Conservation (phyloP, 2,329 filamentous ascomycete genomes). For the Sclerotinia trifoliorum region DNA sequence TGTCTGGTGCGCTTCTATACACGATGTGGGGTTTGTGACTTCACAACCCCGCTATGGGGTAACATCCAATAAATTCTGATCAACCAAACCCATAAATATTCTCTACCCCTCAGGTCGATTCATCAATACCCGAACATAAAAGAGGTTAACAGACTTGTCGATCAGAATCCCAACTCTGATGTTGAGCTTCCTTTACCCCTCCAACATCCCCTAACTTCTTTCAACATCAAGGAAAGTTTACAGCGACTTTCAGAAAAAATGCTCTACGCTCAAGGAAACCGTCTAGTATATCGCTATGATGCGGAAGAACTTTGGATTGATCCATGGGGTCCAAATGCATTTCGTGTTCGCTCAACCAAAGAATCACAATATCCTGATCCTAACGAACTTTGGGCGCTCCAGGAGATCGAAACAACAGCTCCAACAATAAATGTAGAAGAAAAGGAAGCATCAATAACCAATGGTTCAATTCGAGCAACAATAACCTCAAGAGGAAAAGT, state of each 20-base stretch:
- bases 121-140: neutral
- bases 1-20: constrained; percentile 18
- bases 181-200: neutral
- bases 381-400: constrained; percentile 45
- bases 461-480: constrained; percentile 49
- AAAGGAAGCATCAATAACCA: constrained; percentile 42
- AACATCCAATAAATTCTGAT: neutral
- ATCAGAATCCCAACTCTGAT: neutral
- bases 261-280: constrained; percentile 33
- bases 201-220: no score
- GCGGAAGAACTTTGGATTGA: constrained; percentile 50
- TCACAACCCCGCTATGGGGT: constrained; percentile 4
- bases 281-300: constrained; percentile 42
- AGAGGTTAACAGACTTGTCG: neutral
- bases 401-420: neutral
- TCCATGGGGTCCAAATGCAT: constrained; percentile 49
- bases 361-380: constrained; percentile 41
- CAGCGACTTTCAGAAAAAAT: constrained; percentile 21
- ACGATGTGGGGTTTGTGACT: constrained; percentile 6
- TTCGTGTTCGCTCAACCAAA: constrained; percentile 50
- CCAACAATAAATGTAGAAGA: constrained; percentile 19
- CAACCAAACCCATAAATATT: neutral
- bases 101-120: no score
- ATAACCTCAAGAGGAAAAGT: constrained; percentile 50
- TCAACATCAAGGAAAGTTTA: neutral